Percentiles rank a stretch among this genome's conserved stretches.
These are phyloP conservation scores for Pyrenopolyporus hunteri DNA, from an alignment of 495 filamentous ascomycete species.

Conservation along the genomic window DNA sequence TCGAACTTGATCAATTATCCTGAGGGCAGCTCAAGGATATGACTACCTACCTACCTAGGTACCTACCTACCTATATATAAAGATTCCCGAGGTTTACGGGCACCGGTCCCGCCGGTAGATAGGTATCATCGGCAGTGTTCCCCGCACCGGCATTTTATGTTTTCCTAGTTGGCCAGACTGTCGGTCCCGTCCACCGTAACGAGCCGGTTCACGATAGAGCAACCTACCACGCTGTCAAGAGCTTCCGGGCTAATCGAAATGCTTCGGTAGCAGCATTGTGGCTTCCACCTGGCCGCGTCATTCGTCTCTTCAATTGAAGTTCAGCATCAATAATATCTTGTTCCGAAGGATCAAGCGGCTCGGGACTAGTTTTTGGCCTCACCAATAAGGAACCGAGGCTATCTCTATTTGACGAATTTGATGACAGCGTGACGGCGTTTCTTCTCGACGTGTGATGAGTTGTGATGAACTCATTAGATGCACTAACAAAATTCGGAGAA, in stretches of 20 bases:
- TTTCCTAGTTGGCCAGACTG: neutral
- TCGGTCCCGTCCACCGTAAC: neutral
- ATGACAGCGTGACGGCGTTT: no score
- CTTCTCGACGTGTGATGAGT: neutral
- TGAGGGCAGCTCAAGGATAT: no score
- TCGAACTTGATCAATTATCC: neutral
- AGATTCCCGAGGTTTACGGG: neutral
- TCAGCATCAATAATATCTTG: no score
- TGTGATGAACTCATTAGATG: no score
- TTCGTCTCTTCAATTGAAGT: no score
- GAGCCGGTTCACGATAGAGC: neutral
- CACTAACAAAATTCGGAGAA: no score
- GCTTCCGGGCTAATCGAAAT: neutral
- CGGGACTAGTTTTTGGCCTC: no score
- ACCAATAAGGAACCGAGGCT: no score
- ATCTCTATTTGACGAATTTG: no score
- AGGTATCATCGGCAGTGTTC: constrained; percentile 7
- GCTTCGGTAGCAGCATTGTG: neutral
- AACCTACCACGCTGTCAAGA: neutral
- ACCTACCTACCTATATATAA: neutral
- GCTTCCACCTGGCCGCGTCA: neutral
- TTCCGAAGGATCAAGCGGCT: no score
- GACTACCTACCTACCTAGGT: no score
- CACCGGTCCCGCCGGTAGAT: neutral
- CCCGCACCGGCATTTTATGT: constrained; percentile 35